phyloP scores from a whole-genome alignment of 169 alveolate species.

The Perkinsus marinus region DNA sequence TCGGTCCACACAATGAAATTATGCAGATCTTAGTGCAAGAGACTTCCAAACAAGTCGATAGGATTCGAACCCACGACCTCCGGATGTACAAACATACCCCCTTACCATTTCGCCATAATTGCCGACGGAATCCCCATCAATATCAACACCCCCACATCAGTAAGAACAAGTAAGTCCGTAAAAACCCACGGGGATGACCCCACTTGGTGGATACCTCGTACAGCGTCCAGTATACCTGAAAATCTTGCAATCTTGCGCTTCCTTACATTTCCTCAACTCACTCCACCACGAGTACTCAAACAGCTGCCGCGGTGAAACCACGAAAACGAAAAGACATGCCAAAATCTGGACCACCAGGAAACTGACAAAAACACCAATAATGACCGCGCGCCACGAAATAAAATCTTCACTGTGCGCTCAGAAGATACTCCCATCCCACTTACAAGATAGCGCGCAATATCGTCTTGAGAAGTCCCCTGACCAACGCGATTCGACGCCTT shows the following conservation, averaged over 20 bases:
- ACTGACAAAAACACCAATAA: neutral
- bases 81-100: neutral
- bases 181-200: neutral
- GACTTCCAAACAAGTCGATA: no score
- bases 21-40: no score
- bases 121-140: neutral
- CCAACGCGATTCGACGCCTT: neutral
- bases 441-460: neutral
- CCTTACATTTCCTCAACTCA: neutral
- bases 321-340: neutral
- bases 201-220: neutral
- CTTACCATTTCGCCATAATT: neutral
- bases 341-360: neutral
- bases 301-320: neutral
- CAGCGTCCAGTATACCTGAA: neutral
- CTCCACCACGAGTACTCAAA: neutral
- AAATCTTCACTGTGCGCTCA: no score
- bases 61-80: neutral
- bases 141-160: neutral
- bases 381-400: neutral
- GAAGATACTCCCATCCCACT: no score
- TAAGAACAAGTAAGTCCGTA: neutral
- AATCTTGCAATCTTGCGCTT: neutral
- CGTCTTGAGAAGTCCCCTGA: neutral
- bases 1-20: no score